Percentiles rank a stretch among this genome's conserved stretches.
These are phyloP conservation scores for Nectriaceae sp. DNA, from an alignment of 2,329 filamentous ascomycete genomes.

Conservation along the genomic window DNA sequence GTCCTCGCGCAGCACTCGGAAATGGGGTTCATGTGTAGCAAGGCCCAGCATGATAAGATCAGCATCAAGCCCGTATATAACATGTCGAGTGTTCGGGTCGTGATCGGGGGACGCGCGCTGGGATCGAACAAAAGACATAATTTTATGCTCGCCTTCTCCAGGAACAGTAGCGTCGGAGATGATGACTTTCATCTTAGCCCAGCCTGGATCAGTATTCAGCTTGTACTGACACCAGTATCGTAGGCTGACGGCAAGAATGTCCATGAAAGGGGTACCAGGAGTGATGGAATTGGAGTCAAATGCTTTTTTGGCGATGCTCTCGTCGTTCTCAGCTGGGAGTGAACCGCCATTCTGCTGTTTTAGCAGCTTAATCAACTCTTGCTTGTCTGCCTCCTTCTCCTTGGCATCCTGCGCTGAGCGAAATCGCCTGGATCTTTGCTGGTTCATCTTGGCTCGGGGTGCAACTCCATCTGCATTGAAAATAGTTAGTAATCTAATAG, in stretches of 20 bases:
- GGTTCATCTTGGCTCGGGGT: constrained; percentile 98
- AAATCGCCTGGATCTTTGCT: constrained; percentile 94
- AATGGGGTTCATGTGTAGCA: constrained; percentile 95
- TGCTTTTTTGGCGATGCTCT: constrained; percentile 76
- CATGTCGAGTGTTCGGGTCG: constrained; percentile 94
- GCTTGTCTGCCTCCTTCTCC: constrained; percentile 90
- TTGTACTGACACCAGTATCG: constrained; percentile 98
- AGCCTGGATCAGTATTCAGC: constrained; percentile 92
- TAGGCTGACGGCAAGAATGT: constrained; percentile 84
- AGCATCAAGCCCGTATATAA: constrained; percentile 96
- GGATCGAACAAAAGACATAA: constrained; percentile 96
- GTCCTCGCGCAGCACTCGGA: constrained; percentile 93
- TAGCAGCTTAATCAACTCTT: constrained; percentile 82
- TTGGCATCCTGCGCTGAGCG: constrained; percentile 91
- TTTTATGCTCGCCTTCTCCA: constrained; percentile 98
- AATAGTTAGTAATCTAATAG: constrained; percentile 27
- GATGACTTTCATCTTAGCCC: constrained; percentile 95
- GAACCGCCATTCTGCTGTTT: constrained; percentile 73
- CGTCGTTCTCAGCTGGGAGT: constrained; percentile 61
- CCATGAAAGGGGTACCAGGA: constrained; percentile 98
- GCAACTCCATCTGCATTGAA: constrained; percentile 85
- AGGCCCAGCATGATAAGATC: constrained; percentile 98
- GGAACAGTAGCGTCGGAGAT: constrained; percentile 98
- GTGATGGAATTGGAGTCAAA: constrained; percentile 91
- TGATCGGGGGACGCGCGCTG: constrained; percentile 89